Evolutionary conservation across 1,284 basidiomycete species (phyloP).

Genomic region (Tetrapyrgos nigripes): DNA sequence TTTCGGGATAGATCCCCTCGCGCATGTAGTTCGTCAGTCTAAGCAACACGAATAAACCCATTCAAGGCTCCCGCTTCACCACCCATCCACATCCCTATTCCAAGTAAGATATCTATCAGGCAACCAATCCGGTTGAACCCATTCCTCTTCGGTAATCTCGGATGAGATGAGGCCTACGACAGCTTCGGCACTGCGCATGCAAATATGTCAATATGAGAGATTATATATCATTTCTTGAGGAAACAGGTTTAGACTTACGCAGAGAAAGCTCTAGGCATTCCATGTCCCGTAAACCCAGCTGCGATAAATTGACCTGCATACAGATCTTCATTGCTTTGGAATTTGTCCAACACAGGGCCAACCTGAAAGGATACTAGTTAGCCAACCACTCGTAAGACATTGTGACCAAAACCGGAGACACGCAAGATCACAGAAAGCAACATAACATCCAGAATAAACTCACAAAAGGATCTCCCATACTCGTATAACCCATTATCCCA

Average conservation of each 20-base stretch:
- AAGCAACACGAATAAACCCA: too few species aligned
- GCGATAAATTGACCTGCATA: constrained; percentile 70
- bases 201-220: background rate
- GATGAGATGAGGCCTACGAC: constrained; percentile 69
- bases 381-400: background rate
- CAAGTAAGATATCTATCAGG: constrained; percentile 67
- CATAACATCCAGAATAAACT: too few species aligned
- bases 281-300: constrained; percentile 81
- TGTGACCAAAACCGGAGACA: background rate
- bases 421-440: too few species aligned
- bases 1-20: too few species aligned
- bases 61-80: background rate
- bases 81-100: constrained; percentile 12
- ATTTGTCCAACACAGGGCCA: constrained; percentile 60
- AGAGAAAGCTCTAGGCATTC: constrained; percentile 80
- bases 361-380: constrained; percentile 65
- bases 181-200: constrained; percentile 62
- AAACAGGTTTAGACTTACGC: too few species aligned
- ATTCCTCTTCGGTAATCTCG: constrained; percentile 53
- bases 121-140: constrained; percentile 66
- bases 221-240: too few species aligned
- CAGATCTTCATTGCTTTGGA: constrained; percentile 26
- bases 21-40: too few species aligned
- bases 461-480: constrained; percentile 72
- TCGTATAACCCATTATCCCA: constrained; percentile 84